Conservation (phyloP, 176 grass and related monocot species). For the Triticum dicoccoides region DNA sequence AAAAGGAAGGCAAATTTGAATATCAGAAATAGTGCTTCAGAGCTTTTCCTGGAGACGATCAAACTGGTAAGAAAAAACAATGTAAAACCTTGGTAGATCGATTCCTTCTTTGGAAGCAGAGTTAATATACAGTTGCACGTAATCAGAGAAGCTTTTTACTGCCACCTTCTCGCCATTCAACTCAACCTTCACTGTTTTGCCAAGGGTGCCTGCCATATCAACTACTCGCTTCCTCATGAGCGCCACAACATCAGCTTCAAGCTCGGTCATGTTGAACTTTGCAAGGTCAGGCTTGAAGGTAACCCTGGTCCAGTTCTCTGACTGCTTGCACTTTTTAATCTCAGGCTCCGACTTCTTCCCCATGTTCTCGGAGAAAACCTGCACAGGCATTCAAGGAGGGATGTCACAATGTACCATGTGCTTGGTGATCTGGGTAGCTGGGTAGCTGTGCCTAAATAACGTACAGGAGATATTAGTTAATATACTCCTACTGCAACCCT, state of each 20-base stretch:
- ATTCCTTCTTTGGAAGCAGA: conserved; percentile 43
- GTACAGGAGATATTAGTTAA: neutral
- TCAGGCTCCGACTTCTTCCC: conserved; percentile 66
- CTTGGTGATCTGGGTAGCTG: neutral
- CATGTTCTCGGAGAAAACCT: conserved; percentile 89
- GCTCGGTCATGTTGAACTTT: conserved; percentile 79
- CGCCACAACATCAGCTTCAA: conserved; percentile 82
- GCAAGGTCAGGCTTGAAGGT: conserved; percentile 85
- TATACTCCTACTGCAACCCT: neutral
- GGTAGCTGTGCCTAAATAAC: neutral
- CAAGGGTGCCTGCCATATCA: conserved; percentile 79
- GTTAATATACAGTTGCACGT: conserved; percentile 62
- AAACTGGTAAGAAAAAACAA: conserved; percentile 8
- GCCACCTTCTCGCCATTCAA: conserved; percentile 61
- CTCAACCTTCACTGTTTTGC: conserved; percentile 85
- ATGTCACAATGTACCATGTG: neutral
- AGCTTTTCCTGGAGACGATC: neutral
- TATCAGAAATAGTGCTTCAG: neutral
- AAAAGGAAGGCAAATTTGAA: neutral
- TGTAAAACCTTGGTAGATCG: conserved; percentile 35
- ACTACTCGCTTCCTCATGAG: conserved; percentile 93
- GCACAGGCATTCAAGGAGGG: neutral
- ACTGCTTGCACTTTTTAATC: conserved; percentile 72
- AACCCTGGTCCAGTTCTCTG: conserved; percentile 83
- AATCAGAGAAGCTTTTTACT: conserved; percentile 57